Base-by-base conservation (phyloP, 129 eudicot species). In the Flaveria ramosissima region DNA sequence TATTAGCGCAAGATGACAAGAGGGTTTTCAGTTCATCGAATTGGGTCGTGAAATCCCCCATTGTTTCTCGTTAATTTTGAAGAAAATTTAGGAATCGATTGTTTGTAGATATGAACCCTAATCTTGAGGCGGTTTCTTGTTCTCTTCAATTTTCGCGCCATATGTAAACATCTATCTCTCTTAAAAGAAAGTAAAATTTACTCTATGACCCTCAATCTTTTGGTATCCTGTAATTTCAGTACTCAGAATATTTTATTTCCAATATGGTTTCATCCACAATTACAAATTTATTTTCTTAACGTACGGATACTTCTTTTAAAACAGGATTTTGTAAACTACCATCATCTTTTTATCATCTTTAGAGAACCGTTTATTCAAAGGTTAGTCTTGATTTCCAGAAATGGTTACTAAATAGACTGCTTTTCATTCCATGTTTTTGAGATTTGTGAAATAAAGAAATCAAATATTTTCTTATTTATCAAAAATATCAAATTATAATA, bases 1-100 rank as follows among this genome's bases (percentile, higher is more conserved):
- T 57, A 43, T 20, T 74, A 26, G 50, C 52, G 43, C 41, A 42
- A 36, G 88, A 77, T 47, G 81, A 72, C 46, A 89, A 68, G 41
- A 85, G 84, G 73, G 78, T 72, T 80, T 83, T 82, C 77, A 92
- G 71, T 77, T 87, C 89, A 11, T 83, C 67, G 41, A 89, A 46
- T 46, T 82, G 86, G 62, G 76, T 88, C 2, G 50, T 17, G 71
- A 77, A 85, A 76, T 84, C 81, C 61, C 66, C 87, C 92, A 92
- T 92, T 62, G 27, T 61, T 71, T 32, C 23, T 39, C n/a, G 15
- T 61, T 21, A 41, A 20, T n/a, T 39, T 45, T 45, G 36, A 60
- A 17, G 7, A 6, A 23, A 15, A 9, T 43, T 77, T 73, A 15
- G n/a, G 64, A 51, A 50, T 43, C 9, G 47, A 8, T 52, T 82